Conservation (phyloP, 169 alveolate species). For the Miamiensis avidus region DNA sequence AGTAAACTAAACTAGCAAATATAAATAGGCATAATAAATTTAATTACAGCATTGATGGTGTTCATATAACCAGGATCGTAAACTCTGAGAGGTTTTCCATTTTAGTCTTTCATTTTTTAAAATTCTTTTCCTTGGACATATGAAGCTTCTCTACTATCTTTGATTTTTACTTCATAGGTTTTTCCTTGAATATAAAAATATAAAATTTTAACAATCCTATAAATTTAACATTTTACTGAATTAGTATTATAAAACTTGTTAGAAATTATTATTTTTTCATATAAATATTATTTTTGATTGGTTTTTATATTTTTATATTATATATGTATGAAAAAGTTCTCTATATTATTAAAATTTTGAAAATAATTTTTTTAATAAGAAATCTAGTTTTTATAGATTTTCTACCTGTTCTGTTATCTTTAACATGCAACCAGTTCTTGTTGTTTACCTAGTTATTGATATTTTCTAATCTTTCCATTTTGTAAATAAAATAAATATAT, state of each 20-base stretch:
- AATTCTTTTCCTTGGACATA: slow-evolving; percentile 78
- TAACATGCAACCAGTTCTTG: slow-evolving; percentile 15
- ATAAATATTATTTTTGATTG: too few species aligned
- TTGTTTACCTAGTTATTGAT: not conserved
- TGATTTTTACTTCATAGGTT: slow-evolving; percentile 31
- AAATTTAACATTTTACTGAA: too few species aligned
- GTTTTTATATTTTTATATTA: too few species aligned
- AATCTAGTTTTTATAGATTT: not conserved
- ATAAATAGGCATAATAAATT: not conserved
- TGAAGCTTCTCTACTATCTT: slow-evolving; percentile 49
- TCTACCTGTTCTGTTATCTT: slow-evolving; percentile 47
- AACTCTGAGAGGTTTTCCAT: slow-evolving; percentile 73
- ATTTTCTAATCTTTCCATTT: slow-evolving; percentile 22
- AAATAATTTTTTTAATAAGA: too few species aligned
- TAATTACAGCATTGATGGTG: slow-evolving; percentile 69
- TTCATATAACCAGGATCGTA: slow-evolving; percentile 90
- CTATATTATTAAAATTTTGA: too few species aligned
- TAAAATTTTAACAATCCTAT: too few species aligned
- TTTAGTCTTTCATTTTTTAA: slow-evolving; percentile 54
- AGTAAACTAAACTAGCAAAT: not conserved
- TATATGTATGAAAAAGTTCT: too few species aligned
- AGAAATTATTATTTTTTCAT: too few species aligned
- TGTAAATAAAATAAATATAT: too few species aligned
- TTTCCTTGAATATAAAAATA: slow-evolving; percentile 19
- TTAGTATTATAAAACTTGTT: too few species aligned